Percentiles rank a stretch among this genome's conserved stretches.
phyloP scores from a whole-genome alignment of 805 yeast species.

The Candida ovalis region DNA sequence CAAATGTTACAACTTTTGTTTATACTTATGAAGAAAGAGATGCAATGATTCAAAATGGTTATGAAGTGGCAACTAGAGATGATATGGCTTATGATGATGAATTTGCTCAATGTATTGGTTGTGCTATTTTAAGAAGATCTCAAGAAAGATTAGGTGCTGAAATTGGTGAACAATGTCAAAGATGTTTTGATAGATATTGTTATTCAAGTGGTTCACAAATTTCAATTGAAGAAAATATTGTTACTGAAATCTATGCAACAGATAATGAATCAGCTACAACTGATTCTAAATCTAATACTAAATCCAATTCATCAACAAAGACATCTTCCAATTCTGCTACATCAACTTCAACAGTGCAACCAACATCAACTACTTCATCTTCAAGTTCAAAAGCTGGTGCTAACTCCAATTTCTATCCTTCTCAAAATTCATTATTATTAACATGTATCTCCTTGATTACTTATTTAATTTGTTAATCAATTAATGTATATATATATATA shows the following conservation, averaged over 20 bases:
- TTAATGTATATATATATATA: too few relatives aligned
- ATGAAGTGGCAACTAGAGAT: slow-evolving; percentile 56
- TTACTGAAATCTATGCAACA: background rate
- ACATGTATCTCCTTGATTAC: too few relatives aligned
- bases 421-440: too few relatives aligned
- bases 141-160: slow-evolving; percentile 58
- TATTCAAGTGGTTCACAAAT: slow-evolving; percentile 26
- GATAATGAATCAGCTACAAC: background rate
- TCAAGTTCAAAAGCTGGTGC: too few relatives aligned
- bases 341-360: too few relatives aligned
- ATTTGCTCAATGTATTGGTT: slow-evolving; percentile 72
- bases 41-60: slow-evolving; percentile 67
- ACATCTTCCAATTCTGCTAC: too few relatives aligned
- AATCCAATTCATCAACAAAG: too few relatives aligned
- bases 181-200: slow-evolving; percentile 69
- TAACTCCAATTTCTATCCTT: too few relatives aligned
- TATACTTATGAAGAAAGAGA: slow-evolving; percentile 54
- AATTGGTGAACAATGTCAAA: slow-evolving; percentile 58
- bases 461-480: too few relatives aligned
- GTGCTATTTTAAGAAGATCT: slow-evolving; percentile 76
- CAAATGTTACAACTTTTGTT: slow-evolving; percentile 62
- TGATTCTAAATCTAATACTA: too few relatives aligned
- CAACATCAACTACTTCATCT: too few relatives aligned
- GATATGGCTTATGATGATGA: slow-evolving; percentile 58
- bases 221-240: slow-evolving; percentile 2